A percentile compares a stretch with the other conserved stretches of the same genome.
These are phyloP conservation scores for Xylariaceae sp. DNA, from an alignment of 2,329 filamentous ascomycete genomes.

Conservation along the genomic window DNA sequence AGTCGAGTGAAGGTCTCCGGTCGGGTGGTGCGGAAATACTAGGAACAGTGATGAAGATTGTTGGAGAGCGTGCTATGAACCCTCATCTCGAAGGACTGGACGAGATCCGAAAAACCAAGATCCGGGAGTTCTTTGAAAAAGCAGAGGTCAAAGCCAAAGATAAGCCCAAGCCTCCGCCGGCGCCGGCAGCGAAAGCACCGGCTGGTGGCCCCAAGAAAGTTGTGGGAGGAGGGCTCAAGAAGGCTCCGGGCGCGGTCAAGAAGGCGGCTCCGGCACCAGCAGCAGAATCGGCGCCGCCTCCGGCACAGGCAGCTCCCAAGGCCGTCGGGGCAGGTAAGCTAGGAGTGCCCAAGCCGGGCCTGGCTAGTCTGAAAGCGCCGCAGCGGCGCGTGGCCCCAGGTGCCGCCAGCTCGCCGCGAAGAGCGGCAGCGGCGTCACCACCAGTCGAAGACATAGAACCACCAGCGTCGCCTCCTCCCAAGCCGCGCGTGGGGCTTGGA, in stretches of 20 bases:
- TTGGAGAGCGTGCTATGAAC: conserved; percentile 93
- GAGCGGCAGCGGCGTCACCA: conserved; percentile 40
- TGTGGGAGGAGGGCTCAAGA: conserved; percentile 40
- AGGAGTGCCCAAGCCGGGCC: conserved; percentile 48
- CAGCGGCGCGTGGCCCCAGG: conserved; percentile 51
- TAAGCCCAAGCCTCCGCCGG: conserved; percentile 77
- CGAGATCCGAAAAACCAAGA: conserved; percentile 90
- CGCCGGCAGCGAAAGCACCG: conserved; percentile 50
- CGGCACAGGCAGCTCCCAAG: conserved; percentile 54
- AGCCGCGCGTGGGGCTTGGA: conserved; percentile 61
- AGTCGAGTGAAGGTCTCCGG: conserved; percentile 79
- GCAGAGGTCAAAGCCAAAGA: conserved; percentile 85
- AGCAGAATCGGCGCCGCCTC: conserved; percentile 48
- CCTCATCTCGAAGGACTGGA: conserved; percentile 87
- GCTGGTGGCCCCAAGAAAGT: conserved; percentile 36
- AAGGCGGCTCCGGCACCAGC: conserved; percentile 41
- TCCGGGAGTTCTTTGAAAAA: conserved; percentile 81
- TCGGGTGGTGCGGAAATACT: conserved; percentile 87
- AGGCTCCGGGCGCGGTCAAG: conserved; percentile 48
- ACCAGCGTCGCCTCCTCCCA: conserved; percentile 48
- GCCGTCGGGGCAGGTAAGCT: conserved; percentile 45
- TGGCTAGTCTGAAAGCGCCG: conserved; percentile 56
- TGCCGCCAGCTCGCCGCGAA: conserved; percentile 48
- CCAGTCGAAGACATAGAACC: conserved; percentile 52
- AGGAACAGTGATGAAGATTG: conserved; percentile 96